phyloP scores from a whole-genome alignment of 2,329 filamentous ascomycete genomes.

The Exophiala sideris region DNA sequence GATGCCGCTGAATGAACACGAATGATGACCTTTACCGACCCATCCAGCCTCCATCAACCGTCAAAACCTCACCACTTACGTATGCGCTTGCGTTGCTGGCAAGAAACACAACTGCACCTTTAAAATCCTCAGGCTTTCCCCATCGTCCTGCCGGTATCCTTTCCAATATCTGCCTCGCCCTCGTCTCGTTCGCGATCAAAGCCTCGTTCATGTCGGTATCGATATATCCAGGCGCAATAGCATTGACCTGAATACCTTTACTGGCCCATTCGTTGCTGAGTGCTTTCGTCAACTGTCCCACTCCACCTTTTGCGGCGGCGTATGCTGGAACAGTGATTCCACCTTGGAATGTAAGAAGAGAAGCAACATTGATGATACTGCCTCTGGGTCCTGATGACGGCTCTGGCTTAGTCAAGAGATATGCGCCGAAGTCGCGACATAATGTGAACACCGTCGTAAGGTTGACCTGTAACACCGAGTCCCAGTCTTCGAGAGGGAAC shows the following conservation, averaged over 20 bases:
- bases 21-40: constrained; percentile 14
- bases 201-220: constrained; percentile 93
- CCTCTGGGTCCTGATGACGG: constrained; percentile 26
- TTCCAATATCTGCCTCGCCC: constrained; percentile 70
- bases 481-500: constrained; percentile 76
- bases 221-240: constrained; percentile 85
- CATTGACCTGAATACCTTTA: constrained; percentile 80
- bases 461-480: constrained; percentile 82
- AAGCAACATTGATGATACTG: constrained; percentile 77
- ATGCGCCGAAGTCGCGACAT: constrained; percentile 71
- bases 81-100: constrained; percentile 45
- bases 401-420: constrained; percentile 63
- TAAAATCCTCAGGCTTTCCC: constrained; percentile 60
- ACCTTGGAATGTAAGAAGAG: constrained; percentile 78
- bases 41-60: constrained; percentile 32
- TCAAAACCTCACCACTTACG: constrained; percentile 48
- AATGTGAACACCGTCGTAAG: constrained; percentile 76
- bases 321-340: constrained; percentile 87
- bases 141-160: constrained; percentile 81
- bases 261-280: constrained; percentile 81
- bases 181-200: constrained; percentile 66
- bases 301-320: constrained; percentile 78
- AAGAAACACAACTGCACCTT: constrained; percentile 50
- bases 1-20: too few species aligned
- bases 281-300: constrained; percentile 80